A percentile compares a stretch with the other conserved stretches of the same genome.
Evolutionary conservation across 2,329 filamentous ascomycete genomes (phyloP).

Genomic region (Pseudogymnoascus sp.): DNA sequence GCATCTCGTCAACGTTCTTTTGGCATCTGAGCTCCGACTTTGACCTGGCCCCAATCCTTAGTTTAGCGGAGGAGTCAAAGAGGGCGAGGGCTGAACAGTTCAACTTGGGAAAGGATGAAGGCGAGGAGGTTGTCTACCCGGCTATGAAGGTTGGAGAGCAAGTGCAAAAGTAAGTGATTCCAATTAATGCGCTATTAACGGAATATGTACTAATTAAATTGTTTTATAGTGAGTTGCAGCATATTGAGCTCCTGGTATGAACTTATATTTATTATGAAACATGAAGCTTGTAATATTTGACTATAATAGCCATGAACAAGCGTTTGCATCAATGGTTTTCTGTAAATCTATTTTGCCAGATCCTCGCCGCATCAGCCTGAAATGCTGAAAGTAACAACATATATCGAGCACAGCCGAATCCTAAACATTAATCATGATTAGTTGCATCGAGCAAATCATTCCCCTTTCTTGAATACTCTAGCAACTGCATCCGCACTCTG

Average conservation of each 20-base stretch:
- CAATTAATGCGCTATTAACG: neutral
- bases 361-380: neutral
- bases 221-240: neutral
- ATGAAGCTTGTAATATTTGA: neutral
- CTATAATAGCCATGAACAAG: neutral
- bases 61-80: conserved; percentile 37
- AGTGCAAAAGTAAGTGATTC: conserved; percentile 42
- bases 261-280: too few relatives aligned
- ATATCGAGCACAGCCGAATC: neutral
- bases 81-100: conserved; percentile 39
- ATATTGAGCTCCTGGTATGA: conserved; percentile 3
- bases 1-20: conserved; percentile 54
- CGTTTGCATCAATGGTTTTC: neutral
- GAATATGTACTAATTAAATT: neutral
- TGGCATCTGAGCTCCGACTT: conserved; percentile 52
- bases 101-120: conserved; percentile 45
- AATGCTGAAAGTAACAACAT: neutral
- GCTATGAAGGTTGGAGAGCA: conserved; percentile 51
- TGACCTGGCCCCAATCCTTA: conserved; percentile 44
- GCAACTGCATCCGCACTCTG: neutral
- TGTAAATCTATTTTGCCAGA: neutral
- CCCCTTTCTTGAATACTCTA: neutral
- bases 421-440: neutral
- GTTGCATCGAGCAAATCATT: neutral
- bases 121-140: conserved; percentile 39